Conservation (phyloP, 495 filamentous ascomycete genomes). For the Penicillium lividum region DNA sequence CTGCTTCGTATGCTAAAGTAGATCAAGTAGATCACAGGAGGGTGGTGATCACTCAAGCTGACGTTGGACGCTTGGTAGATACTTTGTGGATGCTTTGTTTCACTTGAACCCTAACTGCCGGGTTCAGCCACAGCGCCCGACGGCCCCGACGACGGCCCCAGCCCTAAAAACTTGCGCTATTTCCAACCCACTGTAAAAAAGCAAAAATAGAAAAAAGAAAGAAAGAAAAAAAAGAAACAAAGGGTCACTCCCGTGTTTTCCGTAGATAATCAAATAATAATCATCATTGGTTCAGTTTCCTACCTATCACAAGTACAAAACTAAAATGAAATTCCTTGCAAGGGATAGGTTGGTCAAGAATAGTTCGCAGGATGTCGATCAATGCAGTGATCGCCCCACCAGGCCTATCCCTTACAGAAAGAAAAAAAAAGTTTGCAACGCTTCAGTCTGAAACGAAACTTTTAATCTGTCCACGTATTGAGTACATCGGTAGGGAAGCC, state of each 20-base stretch:
- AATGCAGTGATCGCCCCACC: slow-evolving; percentile 18
- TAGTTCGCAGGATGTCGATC: slow-evolving; percentile 5
- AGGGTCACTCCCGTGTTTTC: neutral
- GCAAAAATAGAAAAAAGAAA: neutral
- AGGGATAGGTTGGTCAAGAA: slow-evolving; percentile 15
- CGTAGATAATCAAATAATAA: neutral
- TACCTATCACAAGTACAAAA: slow-evolving; percentile 16
- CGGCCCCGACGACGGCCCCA: neutral
- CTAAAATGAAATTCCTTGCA: slow-evolving; percentile 6
- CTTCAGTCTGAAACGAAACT: slow-evolving; percentile 27
- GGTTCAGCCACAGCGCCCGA: slow-evolving; percentile 1
- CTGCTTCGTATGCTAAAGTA: neutral
- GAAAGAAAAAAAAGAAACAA: neutral
- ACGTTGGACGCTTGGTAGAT: slow-evolving; percentile 1
- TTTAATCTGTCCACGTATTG: slow-evolving; percentile 1
- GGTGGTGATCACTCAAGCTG: slow-evolving; percentile 9
- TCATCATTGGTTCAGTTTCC: neutral
- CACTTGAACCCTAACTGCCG: neutral
- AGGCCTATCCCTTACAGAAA: slow-evolving; percentile 1
- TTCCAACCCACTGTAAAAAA: neutral
- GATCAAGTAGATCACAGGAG: neutral
- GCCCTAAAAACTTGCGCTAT: slow-evolving; percentile 4
- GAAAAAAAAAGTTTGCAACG: neutral
- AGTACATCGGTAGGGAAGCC: slow-evolving; percentile 13
- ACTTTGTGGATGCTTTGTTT: neutral